Conservation (phyloP, 1,284 basidiomycete species). For the Moesziomyces parantarcticus region DNA sequence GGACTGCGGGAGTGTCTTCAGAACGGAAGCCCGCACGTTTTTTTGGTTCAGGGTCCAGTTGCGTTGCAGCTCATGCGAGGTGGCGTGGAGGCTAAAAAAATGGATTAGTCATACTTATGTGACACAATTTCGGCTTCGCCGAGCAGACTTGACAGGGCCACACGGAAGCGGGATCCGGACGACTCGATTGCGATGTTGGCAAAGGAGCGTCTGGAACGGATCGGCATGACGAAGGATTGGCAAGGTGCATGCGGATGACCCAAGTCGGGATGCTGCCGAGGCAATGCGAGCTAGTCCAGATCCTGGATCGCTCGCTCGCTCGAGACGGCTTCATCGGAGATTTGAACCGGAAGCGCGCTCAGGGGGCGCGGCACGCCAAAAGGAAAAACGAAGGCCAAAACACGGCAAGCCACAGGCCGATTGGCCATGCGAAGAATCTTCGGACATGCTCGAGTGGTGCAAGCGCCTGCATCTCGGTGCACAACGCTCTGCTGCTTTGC, state of each 20-base stretch:
- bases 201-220: too few species aligned
- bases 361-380: neutral
- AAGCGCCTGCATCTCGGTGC: neutral
- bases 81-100: too few species aligned
- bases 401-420: neutral
- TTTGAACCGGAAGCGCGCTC: neutral
- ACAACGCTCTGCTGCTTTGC: neutral
- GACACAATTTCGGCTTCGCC: too few species aligned
- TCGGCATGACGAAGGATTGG: neutral
- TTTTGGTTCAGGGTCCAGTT: constrained; percentile 5
- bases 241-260: neutral
- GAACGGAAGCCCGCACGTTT: too few species aligned
- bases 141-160: too few species aligned
- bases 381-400: neutral
- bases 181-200: neutral
- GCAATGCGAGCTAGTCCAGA: too few species aligned
- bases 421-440: neutral
- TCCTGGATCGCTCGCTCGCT: too few species aligned
- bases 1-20: too few species aligned
- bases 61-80: too few species aligned
- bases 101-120: too few species aligned
- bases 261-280: neutral
- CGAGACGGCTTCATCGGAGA: too few species aligned
- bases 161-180: neutral
- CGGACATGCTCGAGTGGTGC: neutral